Evolutionary conservation across 2,329 filamentous ascomycete species (phyloP).

Genomic region (Calonectria henricotiae): DNA sequence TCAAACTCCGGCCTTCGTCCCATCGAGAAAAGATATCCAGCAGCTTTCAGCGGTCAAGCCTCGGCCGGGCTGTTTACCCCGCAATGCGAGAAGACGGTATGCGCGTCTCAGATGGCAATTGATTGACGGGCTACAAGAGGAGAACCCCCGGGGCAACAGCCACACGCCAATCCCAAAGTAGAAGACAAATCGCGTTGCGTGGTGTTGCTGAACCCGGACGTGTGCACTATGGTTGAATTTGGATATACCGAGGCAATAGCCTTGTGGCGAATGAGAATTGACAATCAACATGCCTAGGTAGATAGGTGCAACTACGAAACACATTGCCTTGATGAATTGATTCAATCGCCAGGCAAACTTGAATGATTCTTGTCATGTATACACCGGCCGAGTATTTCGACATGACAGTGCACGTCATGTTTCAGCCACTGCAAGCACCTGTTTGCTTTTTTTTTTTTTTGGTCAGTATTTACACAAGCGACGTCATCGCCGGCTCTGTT

Average conservation of each 20-base stretch:
- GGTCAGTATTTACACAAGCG: neutral
- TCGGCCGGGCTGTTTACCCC: slow-evolving; percentile 30
- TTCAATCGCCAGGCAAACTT: neutral
- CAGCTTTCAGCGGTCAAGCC: neutral
- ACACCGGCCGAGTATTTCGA: neutral
- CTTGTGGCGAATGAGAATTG: neutral
- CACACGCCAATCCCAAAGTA: slow-evolving; percentile 19
- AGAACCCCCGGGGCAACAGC: neutral
- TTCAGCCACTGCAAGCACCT: neutral
- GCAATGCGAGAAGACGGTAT: slow-evolving; percentile 7
- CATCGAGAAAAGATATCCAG: neutral
- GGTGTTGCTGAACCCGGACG: neutral
- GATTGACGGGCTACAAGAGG: slow-evolving; percentile 13
- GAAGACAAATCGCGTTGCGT: neutral
- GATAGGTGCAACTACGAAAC: neutral
- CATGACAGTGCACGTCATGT: neutral
- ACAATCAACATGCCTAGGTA: neutral
- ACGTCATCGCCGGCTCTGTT: neutral
- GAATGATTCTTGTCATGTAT: neutral
- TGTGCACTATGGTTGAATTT: neutral
- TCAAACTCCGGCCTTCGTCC: neutral
- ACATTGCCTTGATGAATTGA: too few species aligned
- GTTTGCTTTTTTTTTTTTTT: slow-evolving; percentile 17
- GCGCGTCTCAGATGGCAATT: slow-evolving; percentile 13
- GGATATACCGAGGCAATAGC: slow-evolving; percentile 24